Evolutionary conservation across 768 basidiomycete genomes (phyloP).

Genomic region (Grammothele lineata): DNA sequence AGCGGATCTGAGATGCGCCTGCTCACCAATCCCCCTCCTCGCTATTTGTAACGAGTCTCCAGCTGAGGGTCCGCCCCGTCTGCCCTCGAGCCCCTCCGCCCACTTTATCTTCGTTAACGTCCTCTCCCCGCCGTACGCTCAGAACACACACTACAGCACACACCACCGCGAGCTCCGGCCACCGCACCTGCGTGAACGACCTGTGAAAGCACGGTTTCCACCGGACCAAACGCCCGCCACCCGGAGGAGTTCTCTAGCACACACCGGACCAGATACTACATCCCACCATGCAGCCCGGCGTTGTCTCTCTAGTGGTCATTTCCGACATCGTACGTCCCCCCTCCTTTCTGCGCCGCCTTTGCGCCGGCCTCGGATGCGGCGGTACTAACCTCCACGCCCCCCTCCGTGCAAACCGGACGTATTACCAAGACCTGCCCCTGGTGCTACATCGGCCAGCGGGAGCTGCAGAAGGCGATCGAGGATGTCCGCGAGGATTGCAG

Average conservation of each 20-base stretch:
- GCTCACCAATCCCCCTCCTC: conserved; percentile 18
- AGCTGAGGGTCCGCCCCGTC: too few relatives aligned
- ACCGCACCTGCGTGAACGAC: not conserved
- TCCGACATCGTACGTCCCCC: conserved; percentile 32
- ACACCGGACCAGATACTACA: not conserved
- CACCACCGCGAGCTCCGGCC: not conserved
- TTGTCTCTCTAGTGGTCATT: conserved; percentile 26
- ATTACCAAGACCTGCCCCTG: conserved; percentile 32
- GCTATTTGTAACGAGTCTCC: conserved; percentile 15
- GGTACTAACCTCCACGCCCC: not conserved
- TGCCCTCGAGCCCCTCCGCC: too few relatives aligned
- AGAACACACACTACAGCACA: conserved; percentile 9
- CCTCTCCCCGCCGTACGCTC: conserved; percentile 8
- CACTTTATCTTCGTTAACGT: not conserved
- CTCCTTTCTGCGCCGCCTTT: conserved; percentile 3
- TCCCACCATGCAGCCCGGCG: conserved; percentile 16
- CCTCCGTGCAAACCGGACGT: too few relatives aligned
- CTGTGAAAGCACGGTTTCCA: not conserved
- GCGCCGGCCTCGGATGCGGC: not conserved
- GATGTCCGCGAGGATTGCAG: conserved; percentile 16
- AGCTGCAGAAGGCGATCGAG: conserved; percentile 35
- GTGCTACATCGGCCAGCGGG: conserved; percentile 40
- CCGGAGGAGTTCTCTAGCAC: not conserved
- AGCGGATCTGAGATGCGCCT: conserved; percentile 10
- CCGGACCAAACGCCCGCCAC: not conserved